A percentile compares a stretch with the other conserved stretches of the same genome.
phyloP scores from a whole-genome alignment of 768 basidiomycete species.

The Tubosaeta sp. region DNA sequence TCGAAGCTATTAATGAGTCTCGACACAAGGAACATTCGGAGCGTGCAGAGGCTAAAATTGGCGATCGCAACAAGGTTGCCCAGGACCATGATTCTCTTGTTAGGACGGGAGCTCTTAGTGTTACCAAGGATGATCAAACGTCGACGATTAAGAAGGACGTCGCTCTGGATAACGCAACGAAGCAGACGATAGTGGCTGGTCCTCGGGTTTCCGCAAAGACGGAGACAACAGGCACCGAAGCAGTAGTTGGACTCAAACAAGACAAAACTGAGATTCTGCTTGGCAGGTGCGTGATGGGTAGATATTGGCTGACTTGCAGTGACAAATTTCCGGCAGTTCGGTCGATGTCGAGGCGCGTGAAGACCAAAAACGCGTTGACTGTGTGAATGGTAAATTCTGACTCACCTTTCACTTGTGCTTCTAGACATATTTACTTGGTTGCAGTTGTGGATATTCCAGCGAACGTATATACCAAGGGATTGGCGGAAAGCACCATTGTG shows the following conservation, averaged over 20 bases:
- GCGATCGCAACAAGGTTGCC: neutral
- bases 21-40: slow-evolving; percentile 2
- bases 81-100: neutral
- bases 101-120: neutral
- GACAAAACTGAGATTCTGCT: neutral
- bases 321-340: neutral
- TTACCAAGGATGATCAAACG: neutral
- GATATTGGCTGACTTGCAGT: neutral
- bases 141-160: neutral
- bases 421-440: neutral
- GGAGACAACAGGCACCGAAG: no score
- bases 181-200: neutral
- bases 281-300: neutral
- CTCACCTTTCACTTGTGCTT: neutral
- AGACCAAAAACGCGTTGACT: neutral
- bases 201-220: neutral
- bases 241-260: neutral
- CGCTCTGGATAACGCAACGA: neutral
- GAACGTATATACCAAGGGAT: neutral
- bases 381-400: neutral
- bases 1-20: slow-evolving; percentile 8
- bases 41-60: neutral
- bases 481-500: neutral
- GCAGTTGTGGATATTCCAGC: neutral
- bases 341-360: neutral